phyloP scores from a whole-genome alignment of 306 rosid species.

The Acmispon strigosus region DNA sequence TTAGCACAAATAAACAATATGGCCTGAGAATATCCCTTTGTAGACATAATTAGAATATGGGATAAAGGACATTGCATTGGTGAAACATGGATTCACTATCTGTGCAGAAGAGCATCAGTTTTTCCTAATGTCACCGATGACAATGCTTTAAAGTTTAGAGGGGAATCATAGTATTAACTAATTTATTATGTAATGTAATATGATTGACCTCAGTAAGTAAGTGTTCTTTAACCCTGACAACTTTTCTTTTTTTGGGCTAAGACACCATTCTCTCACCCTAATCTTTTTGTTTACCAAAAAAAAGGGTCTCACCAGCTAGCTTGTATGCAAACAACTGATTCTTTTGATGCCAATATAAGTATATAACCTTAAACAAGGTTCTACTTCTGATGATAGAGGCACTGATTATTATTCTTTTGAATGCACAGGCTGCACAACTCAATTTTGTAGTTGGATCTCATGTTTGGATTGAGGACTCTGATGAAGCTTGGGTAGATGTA shows the following conservation, averaged over 20 bases:
- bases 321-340: background rate
- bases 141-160: background rate
- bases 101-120: background rate
- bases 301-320: background rate
- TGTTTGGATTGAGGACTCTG: slow-evolving; percentile 76
- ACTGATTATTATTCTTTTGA: slow-evolving; percentile 25
- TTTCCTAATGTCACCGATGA: background rate
- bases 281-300: no score
- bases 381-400: slow-evolving; percentile 7
- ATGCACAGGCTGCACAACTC: slow-evolving; percentile 52
- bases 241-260: no score
- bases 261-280: no score
- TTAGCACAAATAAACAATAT: background rate
- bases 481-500: slow-evolving; percentile 76
- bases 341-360: background rate
- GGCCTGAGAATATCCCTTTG: background rate
- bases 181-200: background rate
- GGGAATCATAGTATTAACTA: background rate
- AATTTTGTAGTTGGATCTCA: slow-evolving; percentile 55
- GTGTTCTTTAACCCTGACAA: no score
- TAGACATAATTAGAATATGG: background rate
- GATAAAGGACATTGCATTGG: background rate
- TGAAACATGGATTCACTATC: background rate
- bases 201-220: no score
- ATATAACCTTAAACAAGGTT: background rate